Percentiles rank a stretch among this genome's conserved stretches.
These are phyloP conservation scores for Epichloe typhina DNA, from an alignment of 2,329 filamentous ascomycete species.

Conservation along the genomic window DNA sequence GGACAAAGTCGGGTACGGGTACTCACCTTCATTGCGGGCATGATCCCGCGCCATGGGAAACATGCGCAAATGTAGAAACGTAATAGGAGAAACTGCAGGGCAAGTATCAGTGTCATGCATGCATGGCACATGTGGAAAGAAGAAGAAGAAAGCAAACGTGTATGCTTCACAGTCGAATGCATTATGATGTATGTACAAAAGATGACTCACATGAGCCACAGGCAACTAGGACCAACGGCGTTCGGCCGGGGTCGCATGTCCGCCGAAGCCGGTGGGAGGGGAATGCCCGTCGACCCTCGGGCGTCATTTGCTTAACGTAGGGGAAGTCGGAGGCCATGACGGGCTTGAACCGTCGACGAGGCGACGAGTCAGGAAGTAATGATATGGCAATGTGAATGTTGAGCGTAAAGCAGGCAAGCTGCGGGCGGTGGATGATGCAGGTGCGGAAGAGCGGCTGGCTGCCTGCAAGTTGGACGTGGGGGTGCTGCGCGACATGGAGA, in stretches of 20 bases:
- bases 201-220: constrained; percentile 43
- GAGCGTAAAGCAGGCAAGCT: background rate
- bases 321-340: constrained; percentile 19
- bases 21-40: constrained; percentile 35
- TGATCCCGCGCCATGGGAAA: constrained; percentile 80
- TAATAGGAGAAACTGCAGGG: constrained; percentile 49
- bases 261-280: constrained; percentile 46
- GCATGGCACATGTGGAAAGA: no score
- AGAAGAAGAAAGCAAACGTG: no score
- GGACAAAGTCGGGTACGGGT: background rate
- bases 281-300: constrained; percentile 38
- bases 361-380: no score
- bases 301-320: constrained; percentile 22
- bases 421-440: background rate
- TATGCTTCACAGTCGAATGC: background rate
- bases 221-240: constrained; percentile 21
- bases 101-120: background rate
- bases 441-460: background rate
- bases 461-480: background rate
- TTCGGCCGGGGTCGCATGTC: constrained; percentile 25
- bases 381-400: no score
- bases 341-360: constrained; percentile 2
- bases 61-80: constrained; percentile 71
- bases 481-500: no score
- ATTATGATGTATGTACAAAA: background rate